Evolutionary conservation across 371 early-diverging fungal species (phyloP).

Genomic region (Nematocida sp.): DNA sequence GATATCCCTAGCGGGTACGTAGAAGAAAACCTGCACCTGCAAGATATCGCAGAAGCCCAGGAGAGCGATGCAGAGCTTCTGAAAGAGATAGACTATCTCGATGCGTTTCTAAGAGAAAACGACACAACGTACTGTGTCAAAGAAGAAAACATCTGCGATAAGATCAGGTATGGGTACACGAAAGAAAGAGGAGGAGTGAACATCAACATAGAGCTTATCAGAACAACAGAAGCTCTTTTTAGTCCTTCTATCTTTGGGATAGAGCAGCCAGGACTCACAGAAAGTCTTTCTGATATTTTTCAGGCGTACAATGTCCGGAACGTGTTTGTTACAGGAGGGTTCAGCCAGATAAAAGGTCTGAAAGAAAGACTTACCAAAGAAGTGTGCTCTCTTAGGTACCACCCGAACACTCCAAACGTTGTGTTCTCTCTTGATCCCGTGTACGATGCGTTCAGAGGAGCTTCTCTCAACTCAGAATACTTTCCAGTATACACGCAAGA

Average conservation of each 20-base stretch:
- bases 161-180: slow-evolving; percentile 53
- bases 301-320: slow-evolving; percentile 51
- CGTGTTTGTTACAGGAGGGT: slow-evolving; percentile 64
- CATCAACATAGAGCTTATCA: slow-evolving; percentile 59
- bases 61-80: slow-evolving; percentile 50
- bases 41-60: slow-evolving; percentile 59
- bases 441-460: slow-evolving; percentile 57
- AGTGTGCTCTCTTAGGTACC: slow-evolving; percentile 31
- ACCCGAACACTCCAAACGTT: slow-evolving; percentile 32
- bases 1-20: neutral
- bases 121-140: slow-evolving; percentile 58
- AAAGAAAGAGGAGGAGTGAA: slow-evolving; percentile 50
- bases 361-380: slow-evolving; percentile 59
- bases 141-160: slow-evolving; percentile 47
- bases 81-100: slow-evolving; percentile 47
- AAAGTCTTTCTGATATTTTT: slow-evolving; percentile 51
- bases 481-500: slow-evolving; percentile 52
- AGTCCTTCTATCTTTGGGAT: slow-evolving; percentile 60
- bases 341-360: slow-evolving; percentile 59
- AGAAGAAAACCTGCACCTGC: slow-evolving; percentile 52
- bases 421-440: slow-evolving; percentile 51
- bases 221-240: slow-evolving; percentile 62
- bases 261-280: slow-evolving; percentile 61
- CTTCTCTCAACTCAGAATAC: slow-evolving; percentile 29
- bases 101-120: slow-evolving; percentile 46